Base-by-base conservation (phyloP, 192 early-diverging fungal genomes). In the Rhizophagus clarus region DNA sequence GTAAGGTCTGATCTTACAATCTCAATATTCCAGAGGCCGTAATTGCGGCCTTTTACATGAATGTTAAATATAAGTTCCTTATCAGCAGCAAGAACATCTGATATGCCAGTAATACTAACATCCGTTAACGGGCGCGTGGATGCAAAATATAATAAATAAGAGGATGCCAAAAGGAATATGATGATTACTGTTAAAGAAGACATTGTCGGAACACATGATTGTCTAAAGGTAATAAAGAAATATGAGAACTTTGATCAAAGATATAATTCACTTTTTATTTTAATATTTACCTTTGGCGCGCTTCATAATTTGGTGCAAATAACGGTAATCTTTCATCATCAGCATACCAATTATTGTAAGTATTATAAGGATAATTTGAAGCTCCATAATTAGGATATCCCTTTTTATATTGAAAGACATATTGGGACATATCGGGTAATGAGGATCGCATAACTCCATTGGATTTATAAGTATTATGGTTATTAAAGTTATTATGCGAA, bases 41-140 rank as follows among this genome's bases (percentile, higher is more conserved):
- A 82, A 71, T 93, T 93, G 29, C 87, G 84, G 0, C 88, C 87
- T 60, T 85, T 79, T 11, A 93, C 80, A 74, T 92, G 88, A 70
- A 93, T 76, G 73, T 92, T 89, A 56, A 93, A 92, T 31, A 93
- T 86, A 29, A 93, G 83, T 79, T 92, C 91, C 80, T 91, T 92
- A 32, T 93, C 90, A 6, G 92, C 87, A 10, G 92, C 90, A 61
- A 93, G 76, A 6, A 93, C 89, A 67, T 89, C 84, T 22, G 86
- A 83, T 60, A 93, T 87, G 4, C 80, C 80, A 22, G 85, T 85
- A 22, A 85, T 85, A 47, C 80, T 82, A 26, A 89, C 87, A 7
- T 88, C 85, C 34, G 68, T 74, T 72, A 89, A 81, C 17, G 88
- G 88, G 28, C 81, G 80, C 24, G 85, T 85, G 40, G 87, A 88